Evolutionary conservation across 345 rosid species (phyloP).

Genomic region (Pugionium dolabratum): DNA sequence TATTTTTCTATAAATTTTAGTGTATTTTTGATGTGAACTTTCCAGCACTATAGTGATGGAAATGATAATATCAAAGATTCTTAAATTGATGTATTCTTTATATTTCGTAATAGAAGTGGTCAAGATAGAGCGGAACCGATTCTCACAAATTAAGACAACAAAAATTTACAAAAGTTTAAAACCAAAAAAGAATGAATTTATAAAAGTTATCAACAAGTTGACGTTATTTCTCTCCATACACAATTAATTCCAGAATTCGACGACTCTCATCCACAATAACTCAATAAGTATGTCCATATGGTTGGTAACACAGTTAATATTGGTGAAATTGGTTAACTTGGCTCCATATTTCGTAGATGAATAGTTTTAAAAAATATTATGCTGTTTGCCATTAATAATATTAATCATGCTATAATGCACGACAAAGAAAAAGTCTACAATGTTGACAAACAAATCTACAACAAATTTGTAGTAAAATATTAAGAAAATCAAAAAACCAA

Average conservation of each 20-base stretch:
- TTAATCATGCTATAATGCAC: background rate
- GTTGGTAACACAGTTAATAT: too few relatives aligned
- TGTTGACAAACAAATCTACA: too few relatives aligned
- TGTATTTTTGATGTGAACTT: too few relatives aligned
- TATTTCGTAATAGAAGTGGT: background rate
- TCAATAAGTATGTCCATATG: too few relatives aligned
- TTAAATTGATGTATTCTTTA: background rate
- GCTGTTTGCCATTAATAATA: too few relatives aligned
- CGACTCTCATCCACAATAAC: background rate
- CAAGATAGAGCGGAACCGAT: background rate
- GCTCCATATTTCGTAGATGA: too few relatives aligned
- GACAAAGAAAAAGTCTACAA: background rate
- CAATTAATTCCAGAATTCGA: background rate
- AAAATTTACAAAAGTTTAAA: background rate
- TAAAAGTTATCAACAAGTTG: background rate
- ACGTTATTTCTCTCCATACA: background rate
- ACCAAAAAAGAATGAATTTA: too few relatives aligned
- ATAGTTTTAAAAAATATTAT: too few relatives aligned
- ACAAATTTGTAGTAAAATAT: background rate
- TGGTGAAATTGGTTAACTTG: too few relatives aligned
- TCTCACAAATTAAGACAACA: background rate
- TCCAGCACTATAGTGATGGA: too few relatives aligned
- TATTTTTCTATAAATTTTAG: too few relatives aligned
- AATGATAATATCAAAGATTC: background rate
- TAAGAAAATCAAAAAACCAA: constrained; percentile 3